Conservation (phyloP, 345 rosid species). For the Streptanthus diversifolius region DNA sequence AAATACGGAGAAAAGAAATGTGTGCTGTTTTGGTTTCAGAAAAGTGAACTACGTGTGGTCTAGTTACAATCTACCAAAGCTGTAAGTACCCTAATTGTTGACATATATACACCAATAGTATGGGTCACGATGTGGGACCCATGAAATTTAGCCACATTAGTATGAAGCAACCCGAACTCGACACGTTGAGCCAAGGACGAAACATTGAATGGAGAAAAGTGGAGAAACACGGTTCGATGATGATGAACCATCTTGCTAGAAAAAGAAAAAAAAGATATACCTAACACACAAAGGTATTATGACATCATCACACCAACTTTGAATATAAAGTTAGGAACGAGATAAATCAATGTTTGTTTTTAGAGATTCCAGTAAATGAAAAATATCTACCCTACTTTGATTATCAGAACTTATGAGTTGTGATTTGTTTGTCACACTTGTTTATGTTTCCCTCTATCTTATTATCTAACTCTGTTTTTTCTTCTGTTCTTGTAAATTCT, state of each 20-base stretch:
- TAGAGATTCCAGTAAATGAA: background rate
- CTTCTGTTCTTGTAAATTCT: background rate
- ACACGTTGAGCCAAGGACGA: constrained; percentile 33
- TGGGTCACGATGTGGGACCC: constrained; percentile 24
- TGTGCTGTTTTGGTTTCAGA: background rate
- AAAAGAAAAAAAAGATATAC: background rate
- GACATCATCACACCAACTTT: constrained; percentile 32
- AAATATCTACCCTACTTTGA: background rate
- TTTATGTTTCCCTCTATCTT: background rate
- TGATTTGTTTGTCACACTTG: constrained; percentile 15
- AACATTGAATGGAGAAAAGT: constrained; percentile 33
- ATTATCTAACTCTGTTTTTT: background rate
- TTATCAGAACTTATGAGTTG: background rate
- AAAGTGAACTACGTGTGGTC: constrained; percentile 19
- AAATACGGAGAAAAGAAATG: background rate
- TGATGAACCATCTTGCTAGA: constrained; percentile 29
- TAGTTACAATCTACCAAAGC: background rate
- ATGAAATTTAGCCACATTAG: constrained; percentile 26
- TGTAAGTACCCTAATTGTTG: constrained; percentile 22
- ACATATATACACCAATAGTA: constrained; percentile 23
- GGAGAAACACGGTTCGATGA: constrained; percentile 28
- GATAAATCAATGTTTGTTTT: background rate
- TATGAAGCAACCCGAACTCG: constrained; percentile 34
- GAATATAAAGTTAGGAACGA: constrained; percentile 19
- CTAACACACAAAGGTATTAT: constrained; percentile 20